phyloP scores from a whole-genome alignment of 441 rosid genomes.

The Gossypium lobatum region DNA sequence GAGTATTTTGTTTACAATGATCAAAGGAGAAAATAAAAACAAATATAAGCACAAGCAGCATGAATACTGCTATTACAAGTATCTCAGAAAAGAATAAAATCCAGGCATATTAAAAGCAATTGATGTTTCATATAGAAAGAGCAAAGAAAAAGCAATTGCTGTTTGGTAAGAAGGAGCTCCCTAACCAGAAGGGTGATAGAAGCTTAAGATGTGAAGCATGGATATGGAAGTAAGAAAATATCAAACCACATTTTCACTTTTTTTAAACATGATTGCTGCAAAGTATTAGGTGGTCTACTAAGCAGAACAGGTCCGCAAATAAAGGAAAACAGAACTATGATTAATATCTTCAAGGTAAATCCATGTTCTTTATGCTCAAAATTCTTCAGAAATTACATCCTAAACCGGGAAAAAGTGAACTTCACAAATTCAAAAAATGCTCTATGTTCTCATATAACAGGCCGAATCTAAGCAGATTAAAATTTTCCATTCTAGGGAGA shows the following conservation, averaged over 20 bases:
- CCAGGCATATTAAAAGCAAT: not conserved
- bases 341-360: not conserved
- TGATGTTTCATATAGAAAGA: not conserved
- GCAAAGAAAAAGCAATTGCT: not conserved
- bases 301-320: not conserved
- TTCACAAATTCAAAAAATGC: not conserved
- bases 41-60: not conserved
- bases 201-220: not conserved
- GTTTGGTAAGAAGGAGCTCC: not conserved
- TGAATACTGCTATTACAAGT: not conserved
- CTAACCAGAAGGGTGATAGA: not conserved
- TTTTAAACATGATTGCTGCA: not conserved
- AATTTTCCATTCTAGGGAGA: slow-evolving; percentile 1
- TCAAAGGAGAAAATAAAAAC: not conserved
- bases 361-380: not conserved
- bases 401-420: not conserved
- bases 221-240: not conserved
- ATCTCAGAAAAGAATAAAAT: not conserved
- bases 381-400: slow-evolving; percentile 3
- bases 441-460: not conserved
- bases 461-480: not conserved
- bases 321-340: not conserved
- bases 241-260: not conserved
- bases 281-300: not conserved
- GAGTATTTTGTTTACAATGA: not conserved